Conservation (phyloP, 257 asterid species). For the Ballota nigra region DNA sequence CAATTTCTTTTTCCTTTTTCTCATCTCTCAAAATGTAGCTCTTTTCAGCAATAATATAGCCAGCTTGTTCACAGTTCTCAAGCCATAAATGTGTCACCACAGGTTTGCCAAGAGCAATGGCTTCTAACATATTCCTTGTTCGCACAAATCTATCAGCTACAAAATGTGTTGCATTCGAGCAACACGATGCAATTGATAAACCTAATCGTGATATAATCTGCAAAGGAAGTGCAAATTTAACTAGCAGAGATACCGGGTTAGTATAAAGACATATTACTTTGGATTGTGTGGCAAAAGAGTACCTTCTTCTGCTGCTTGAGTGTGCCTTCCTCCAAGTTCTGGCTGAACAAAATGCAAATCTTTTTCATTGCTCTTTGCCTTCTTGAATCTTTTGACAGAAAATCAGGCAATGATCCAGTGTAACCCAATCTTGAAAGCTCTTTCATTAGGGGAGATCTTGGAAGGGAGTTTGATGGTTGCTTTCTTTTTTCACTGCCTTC, state of each 20-base stretch:
- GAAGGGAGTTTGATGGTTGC: slow-evolving; percentile 17
- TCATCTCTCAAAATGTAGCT: slow-evolving; percentile 68
- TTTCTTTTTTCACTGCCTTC: slow-evolving; percentile 31
- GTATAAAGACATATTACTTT: background rate
- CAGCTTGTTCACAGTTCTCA: slow-evolving; percentile 68
- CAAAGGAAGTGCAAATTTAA: slow-evolving; percentile 18
- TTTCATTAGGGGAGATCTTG: slow-evolving; percentile 54
- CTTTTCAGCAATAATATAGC: slow-evolving; percentile 54
- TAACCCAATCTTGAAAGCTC: slow-evolving; percentile 72
- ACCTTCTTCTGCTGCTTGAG: slow-evolving; percentile 68
- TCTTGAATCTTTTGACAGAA: slow-evolving; percentile 59
- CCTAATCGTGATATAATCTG: slow-evolving; percentile 64
- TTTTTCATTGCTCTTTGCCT: slow-evolving; percentile 37
- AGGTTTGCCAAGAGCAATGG: slow-evolving; percentile 70
- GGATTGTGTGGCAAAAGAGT: background rate
- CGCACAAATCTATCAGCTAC: slow-evolving; percentile 66
- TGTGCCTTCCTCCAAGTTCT: slow-evolving; percentile 50
- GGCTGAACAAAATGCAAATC: slow-evolving; percentile 66
- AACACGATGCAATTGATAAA: slow-evolving; percentile 47
- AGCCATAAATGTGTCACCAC: slow-evolving; percentile 82
- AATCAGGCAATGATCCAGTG: slow-evolving; percentile 46
- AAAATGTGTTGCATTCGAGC: slow-evolving; percentile 77
- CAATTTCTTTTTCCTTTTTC: slow-evolving; percentile 71
- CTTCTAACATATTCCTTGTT: slow-evolving; percentile 77
- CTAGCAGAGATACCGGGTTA: background rate